Conservation (phyloP, 192 early-diverging fungal genomes). For the Umbelopsis sp. region DNA sequence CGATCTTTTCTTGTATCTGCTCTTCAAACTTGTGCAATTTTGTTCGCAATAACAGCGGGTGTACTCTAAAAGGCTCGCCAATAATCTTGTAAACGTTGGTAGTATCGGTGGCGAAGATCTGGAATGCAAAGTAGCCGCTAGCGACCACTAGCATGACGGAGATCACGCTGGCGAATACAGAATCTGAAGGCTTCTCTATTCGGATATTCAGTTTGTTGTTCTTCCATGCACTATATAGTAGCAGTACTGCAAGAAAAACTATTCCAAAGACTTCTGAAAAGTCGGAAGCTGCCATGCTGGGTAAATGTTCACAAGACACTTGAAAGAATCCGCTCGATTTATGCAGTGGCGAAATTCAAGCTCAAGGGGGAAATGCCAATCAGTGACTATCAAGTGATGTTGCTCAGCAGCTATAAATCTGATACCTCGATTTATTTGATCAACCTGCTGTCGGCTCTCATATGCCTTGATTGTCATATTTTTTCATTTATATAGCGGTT, state of each 20-base stretch:
- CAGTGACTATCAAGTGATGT: no score
- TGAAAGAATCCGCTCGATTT: no score
- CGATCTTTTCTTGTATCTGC: not conserved
- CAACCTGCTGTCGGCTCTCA: no score
- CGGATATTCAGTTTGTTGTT: not conserved
- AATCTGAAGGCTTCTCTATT: not conserved
- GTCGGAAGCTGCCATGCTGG: not conserved
- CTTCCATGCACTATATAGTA: not conserved
- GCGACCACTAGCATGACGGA: not conserved
- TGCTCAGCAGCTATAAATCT: no score
- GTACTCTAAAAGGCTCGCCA: slow-evolving; percentile 10
- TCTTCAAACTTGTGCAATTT: slow-evolving; percentile 16
- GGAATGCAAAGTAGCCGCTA: not conserved
- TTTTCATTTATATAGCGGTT: not conserved
- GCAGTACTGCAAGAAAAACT: not conserved
- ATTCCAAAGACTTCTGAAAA: slow-evolving; percentile 2
- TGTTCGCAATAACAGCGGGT: slow-evolving; percentile 1
- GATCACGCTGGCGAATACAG: not conserved
- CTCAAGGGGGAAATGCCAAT: no score
- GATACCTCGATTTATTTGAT: no score
- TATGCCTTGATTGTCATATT: no score
- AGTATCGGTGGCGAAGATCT: not conserved
- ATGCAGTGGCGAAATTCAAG: no score
- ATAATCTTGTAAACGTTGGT: slow-evolving; percentile 8
- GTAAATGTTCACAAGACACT: no score